These are phyloP conservation scores for Phytophthora citrophthora DNA, from an alignment of 352 stramenopile species.

Conservation along the genomic window DNA sequence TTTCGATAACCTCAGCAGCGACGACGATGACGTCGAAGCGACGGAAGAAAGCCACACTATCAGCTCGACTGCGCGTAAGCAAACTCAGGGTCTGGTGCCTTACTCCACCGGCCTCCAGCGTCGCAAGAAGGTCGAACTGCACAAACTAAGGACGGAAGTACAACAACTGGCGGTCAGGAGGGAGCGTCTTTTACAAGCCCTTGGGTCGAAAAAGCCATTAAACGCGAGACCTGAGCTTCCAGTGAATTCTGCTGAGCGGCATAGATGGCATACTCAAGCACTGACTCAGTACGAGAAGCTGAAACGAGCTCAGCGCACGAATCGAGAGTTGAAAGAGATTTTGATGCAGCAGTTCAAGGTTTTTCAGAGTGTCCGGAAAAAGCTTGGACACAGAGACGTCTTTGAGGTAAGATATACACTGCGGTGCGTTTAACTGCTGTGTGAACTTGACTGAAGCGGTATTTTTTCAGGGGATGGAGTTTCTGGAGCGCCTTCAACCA, in stretches of 20 bases:
- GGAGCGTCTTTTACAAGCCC: neutral
- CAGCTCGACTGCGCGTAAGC: neutral
- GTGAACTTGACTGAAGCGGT: neutral
- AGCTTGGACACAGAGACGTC: neutral
- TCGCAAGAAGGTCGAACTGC: neutral
- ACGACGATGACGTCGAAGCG: neutral
- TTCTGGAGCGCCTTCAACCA: neutral
- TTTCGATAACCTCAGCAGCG: neutral
- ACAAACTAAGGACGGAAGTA: neutral
- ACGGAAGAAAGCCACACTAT: neutral
- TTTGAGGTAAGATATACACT: neutral
- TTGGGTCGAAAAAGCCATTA: neutral
- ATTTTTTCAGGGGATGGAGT: constrained; percentile 3
- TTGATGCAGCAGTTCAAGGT: constrained; percentile 2
- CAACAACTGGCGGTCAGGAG: neutral
- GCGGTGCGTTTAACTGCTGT: neutral
- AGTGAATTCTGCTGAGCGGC: neutral
- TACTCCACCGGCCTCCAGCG: constrained; percentile 8
- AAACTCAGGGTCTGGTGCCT: neutral
- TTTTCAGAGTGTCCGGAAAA: neutral
- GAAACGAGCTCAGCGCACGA: neutral
- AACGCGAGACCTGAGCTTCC: neutral
- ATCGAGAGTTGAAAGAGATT: constrained; percentile 7
- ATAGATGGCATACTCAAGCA: neutral
- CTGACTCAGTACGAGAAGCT: neutral